Percentiles rank a stretch among this genome's conserved stretches.
These are phyloP conservation scores for Neurospora sp. DNA, from an alignment of 495 filamentous ascomycete genomes.

Conservation along the genomic window DNA sequence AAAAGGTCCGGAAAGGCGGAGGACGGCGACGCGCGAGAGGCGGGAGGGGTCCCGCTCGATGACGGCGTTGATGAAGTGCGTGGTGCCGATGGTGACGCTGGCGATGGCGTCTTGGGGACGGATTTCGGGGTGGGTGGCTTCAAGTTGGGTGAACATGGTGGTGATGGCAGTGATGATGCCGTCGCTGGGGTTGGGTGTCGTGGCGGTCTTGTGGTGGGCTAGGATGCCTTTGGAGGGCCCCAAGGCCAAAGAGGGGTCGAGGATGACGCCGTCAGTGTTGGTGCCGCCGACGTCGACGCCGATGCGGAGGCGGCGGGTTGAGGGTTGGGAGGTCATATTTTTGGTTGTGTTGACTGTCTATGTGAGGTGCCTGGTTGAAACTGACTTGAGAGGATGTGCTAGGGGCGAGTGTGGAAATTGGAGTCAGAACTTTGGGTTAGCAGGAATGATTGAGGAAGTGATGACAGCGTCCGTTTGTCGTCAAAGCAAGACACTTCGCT, in stretches of 20 bases:
- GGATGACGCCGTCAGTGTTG: constrained; percentile 51
- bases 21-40: constrained; percentile 43
- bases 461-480: not conserved
- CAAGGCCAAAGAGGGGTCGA: constrained; percentile 34
- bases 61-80: constrained; percentile 56
- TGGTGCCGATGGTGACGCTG: constrained; percentile 53
- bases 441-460: not conserved
- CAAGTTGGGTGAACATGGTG: constrained; percentile 25
- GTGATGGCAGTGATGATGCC: constrained; percentile 44
- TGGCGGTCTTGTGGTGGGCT: constrained; percentile 47
- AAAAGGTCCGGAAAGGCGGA: constrained; percentile 45
- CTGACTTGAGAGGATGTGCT: no score
- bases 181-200: constrained; percentile 44
- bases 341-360: no score
- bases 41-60: constrained; percentile 44
- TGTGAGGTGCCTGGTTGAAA: no score
- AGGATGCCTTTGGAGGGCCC: constrained; percentile 33
- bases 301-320: constrained; percentile 21
- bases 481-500: not conserved
- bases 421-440: not conserved
- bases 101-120: constrained; percentile 29
- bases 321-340: not conserved
- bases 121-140: constrained; percentile 13
- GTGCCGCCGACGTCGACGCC: constrained; percentile 45
- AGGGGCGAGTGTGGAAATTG: not conserved